These are phyloP conservation scores for Talaromyces proteolyticus DNA, from an alignment of 495 filamentous ascomycete species.

Conservation along the genomic window DNA sequence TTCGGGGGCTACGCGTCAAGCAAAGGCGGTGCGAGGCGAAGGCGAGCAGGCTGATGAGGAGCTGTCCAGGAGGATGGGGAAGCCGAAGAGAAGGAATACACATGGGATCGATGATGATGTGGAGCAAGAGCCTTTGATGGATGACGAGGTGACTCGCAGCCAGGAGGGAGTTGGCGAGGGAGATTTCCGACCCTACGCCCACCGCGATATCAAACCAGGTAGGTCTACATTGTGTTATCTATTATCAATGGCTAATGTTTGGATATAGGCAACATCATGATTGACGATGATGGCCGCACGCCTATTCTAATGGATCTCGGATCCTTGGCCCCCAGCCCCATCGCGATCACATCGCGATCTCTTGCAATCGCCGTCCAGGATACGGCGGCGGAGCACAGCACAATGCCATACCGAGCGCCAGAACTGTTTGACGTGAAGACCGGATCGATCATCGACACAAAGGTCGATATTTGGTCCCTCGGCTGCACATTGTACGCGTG, in stretches of 20 bases:
- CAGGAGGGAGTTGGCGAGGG: constrained; percentile 70
- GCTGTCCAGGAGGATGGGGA: constrained; percentile 45
- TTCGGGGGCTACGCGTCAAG: constrained; percentile 47
- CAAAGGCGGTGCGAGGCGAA: constrained; percentile 53
- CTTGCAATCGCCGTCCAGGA: constrained; percentile 90
- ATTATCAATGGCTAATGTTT: neutral
- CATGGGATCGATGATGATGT: constrained; percentile 54
- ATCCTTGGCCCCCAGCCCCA: constrained; percentile 81
- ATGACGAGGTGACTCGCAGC: constrained; percentile 66
- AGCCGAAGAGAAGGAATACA: constrained; percentile 41
- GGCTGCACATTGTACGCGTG: constrained; percentile 96
- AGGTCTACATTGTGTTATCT: constrained; percentile 6
- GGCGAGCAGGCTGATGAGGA: constrained; percentile 58
- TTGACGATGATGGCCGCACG: constrained; percentile 73
- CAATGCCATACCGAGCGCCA: constrained; percentile 96
- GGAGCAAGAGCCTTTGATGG: constrained; percentile 78
- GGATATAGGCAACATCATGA: constrained; percentile 87
- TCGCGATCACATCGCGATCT: constrained; percentile 88
- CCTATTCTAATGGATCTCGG: constrained; percentile 99
- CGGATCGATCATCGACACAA: constrained; percentile 86
- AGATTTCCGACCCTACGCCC: constrained; percentile 75
- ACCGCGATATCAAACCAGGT: constrained; percentile 98
- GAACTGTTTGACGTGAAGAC: constrained; percentile 98
- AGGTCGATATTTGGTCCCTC: constrained; percentile 96
- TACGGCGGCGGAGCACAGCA: constrained; percentile 89